Evolutionary conservation across 148 eudicot genomes (phyloP), one percentile per base, ranked within the genome.

Genomic region (Rhododendron ferrugineum): DNA sequence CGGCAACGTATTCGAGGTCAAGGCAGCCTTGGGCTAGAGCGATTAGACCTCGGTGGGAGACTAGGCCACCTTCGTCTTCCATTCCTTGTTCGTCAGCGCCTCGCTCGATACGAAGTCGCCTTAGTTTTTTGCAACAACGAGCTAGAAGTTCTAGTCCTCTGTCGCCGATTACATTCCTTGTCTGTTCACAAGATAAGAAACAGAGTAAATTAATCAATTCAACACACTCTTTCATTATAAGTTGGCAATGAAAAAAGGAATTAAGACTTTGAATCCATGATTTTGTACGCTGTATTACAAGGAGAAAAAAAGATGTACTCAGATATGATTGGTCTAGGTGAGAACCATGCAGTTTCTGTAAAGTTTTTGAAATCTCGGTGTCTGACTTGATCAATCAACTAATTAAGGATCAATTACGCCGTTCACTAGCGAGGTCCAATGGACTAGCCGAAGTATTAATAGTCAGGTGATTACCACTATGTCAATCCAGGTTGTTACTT

Each of bases 91-190:
- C 98, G 84, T 95, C 99, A n/a, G 88, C 95, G 40, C 96, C 98
- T 70, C 95, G 89, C 90, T 97, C 99, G 23, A 97, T 89, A 70
- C 98, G 91, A 9, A 97, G 96, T 54, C 98, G 88, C 87, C 87
- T 92, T 78, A 97, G 72, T 79, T 70, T 90, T 90, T 93, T 97
- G 87, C 99, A 97, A 50, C 81, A 87, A 3, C 79, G 81, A 32
- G 95, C 92, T 36, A 97, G 92, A 80, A 90, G 87, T 88, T 93
- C 98, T 85, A 97, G 85, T 44, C 98, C 99, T 86, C 92, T 86
- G 83, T 97, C 99, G 79, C 99, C 94, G 77, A 97, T 91, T 14
- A 91, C 98, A 88, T 94, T 92, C 85, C 96, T 94, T 52, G 96
- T 90, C 99, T 97, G 93, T 87, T 70, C 8, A 86, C 36, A 84